Conservation (phyloP, 306 rosid genomes). For the Hippophae rhamnoides region DNA sequence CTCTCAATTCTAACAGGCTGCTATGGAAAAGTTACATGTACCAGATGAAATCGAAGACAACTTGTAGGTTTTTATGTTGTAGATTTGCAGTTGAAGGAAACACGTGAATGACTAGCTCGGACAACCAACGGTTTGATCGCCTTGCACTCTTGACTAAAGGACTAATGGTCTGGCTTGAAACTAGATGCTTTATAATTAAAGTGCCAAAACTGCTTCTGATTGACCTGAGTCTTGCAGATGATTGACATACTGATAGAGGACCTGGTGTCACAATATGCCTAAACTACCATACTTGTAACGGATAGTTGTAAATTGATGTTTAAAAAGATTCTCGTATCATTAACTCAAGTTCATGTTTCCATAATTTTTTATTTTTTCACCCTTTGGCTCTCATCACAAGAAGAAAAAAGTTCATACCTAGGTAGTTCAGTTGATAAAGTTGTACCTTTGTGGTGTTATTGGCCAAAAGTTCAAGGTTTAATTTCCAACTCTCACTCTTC, state of each 20-base stretch:
- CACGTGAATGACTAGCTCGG: constrained; percentile 8
- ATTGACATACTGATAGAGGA: constrained; percentile 29
- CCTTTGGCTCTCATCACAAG: too few relatives aligned
- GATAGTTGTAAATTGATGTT: constrained; percentile 19
- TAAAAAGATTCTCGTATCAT: constrained; percentile 25
- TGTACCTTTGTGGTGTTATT: too few relatives aligned
- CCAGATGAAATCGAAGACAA: constrained; percentile 89
- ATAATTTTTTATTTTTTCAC: not conserved
- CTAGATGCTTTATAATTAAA: constrained; percentile 14
- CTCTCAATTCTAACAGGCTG: constrained; percentile 52
- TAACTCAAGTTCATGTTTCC: constrained; percentile 8
- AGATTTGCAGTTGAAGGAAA: constrained; percentile 15
- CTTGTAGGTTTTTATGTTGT: constrained; percentile 29
- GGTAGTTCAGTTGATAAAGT: too few relatives aligned
- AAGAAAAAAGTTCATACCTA: too few relatives aligned
- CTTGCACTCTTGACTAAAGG: constrained; percentile 54
- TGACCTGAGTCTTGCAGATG: constrained; percentile 32
- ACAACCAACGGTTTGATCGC: constrained; percentile 20
- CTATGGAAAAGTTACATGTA: constrained; percentile 91
- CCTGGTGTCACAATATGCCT: constrained; percentile 19
- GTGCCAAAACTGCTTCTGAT: constrained; percentile 13
- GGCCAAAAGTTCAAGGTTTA: too few relatives aligned
- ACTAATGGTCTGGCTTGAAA: constrained; percentile 15
- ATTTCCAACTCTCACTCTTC: too few relatives aligned
- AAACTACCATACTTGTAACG: constrained; percentile 20